Evolutionary conservation across 345 rosid genomes (phyloP), one percentile per base, ranked within the genome.

Genomic region (Eucalyptus cloeziana): DNA sequence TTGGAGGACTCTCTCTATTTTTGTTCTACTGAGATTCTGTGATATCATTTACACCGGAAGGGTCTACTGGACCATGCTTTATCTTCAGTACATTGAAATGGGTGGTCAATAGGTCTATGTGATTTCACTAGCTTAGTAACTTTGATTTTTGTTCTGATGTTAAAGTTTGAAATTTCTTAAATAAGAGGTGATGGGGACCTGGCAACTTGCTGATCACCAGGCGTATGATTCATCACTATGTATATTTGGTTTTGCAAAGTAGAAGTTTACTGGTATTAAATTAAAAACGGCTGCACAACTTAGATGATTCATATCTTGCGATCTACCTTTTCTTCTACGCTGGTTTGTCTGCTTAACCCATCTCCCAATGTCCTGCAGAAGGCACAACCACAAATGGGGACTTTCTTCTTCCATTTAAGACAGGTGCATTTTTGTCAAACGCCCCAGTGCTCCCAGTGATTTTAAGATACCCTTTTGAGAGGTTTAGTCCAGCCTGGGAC

Each of bases 331-430:
- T 76, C 47, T 40, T 76, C 27, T 6, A 40, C 8, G 40, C 83
- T 7, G 8, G 47, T 76, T 76, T 2, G 30, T 76, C 47, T 76
- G 3, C 27, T 21, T 76, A 76, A 76, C 47, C 24, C 27, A 10
- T 76, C 47, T 76, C 83, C 47, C 43, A 90, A 89, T 92, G 62
- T 87, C 49, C 31, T 90, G 64, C 94, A 98, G 99, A 98, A 94
- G 99, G 99, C 92, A 98, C 99, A 87, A 97, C 99, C 67, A 96
- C 99, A 88, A 98, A 98, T 88, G 99, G 99, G 87, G 95, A 95
- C 90, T 97, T 90, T 90, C 96, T 98, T 49, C 98, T 98, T 89
- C 96, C 98, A 25, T 98, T 97, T 93, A 98, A 96, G 94, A 95
- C 99, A 24, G 99, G 99, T 90, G 99, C 98, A 85, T 98, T 98